Base-by-base conservation (phyloP, 148 eudicot genomes). In the Dysphania ambrosioides region DNA sequence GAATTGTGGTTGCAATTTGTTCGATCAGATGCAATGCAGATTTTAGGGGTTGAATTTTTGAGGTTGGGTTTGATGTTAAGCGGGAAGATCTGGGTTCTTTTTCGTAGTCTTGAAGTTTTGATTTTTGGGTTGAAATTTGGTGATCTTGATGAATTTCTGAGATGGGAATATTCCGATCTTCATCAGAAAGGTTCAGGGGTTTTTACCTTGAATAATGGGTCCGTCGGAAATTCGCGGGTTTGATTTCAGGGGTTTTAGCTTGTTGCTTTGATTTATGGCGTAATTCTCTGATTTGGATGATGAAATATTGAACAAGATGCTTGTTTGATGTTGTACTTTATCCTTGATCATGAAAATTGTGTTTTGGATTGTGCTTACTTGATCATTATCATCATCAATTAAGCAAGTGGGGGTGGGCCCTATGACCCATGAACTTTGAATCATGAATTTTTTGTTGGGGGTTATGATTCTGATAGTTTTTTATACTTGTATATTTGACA, bases 1-100 rank as follows among this genome's bases (percentile, higher is more conserved):
- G 56, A 49, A 77, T 60, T 82, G 23, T 61, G 35, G n/a, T 10
- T 18, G 31, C 1, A 57, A 34, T 75, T 75, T 49, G 72, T 72
- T 72, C 71, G 87, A 85, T 85, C 85, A 68, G 69, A 15, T 64
- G n/a, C 59, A 71, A 74, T 34, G 64, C 26, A 51, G 30, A 78
- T 70, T 70, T 75, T 74, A 21, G 44, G 38, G 66, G 47, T 47
- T 5, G n/a, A n/a, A n/a, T n/a, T n/a, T n/a, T n/a, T n/a, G n/a
- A n/a, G n/a, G n/a, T 68, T 58, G 23, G 30, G 2, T 8, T 44
- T 16, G 53, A 47, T 58, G 16, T 60, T 58, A 16, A 42, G 73
- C 57, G 53, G n/a, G 73, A 65, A 76, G 80, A 72, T 76, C 77
- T 76, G 63, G 42, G 49, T 47, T 29, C 31, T 56, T 13, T 65